Base-by-base conservation (phyloP, 2,329 filamentous ascomycete genomes). In the Verticillium dahliae region DNA sequence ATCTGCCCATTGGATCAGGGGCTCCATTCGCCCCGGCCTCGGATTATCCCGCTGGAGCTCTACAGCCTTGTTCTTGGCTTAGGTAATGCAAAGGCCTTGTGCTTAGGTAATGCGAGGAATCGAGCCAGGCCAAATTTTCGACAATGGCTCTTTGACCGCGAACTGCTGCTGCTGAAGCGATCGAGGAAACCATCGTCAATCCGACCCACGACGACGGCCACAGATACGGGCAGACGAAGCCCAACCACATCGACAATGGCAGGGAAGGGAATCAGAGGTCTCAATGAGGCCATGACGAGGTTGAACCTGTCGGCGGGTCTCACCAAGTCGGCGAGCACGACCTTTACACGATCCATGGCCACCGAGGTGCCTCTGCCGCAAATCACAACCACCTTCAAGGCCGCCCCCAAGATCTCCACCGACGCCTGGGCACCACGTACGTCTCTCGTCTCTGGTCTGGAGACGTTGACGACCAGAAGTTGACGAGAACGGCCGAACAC, bases 341-440 rank as follows among this genome's bases (percentile, higher is more conserved):
- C 54, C 62, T 79, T 83, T 61, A 74, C 78, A 58, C 78, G 84
- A 62, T 79, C 82, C 66, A 84, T 86, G 79, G 84, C 85, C 41
- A 85, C 85, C 59, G 80, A 82, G 62, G 72, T 77, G 10, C 70
- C 78, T 6, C 69, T 77, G 33, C 72, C 76, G 4, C 67, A 68
- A 27, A 73, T 74, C 54, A 78, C 76, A 62, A 71, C 69, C 59
- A 74, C 74, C 14, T 70, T 71, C 38, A 72, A 67, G 60, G 63
- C 66, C 64, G 76, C 72, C 68, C 63, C 58, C 58, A 59, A 59
- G 45, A 77, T 75, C 59, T 70, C 70, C 65, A 71, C 67, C 67
- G 71, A 77, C 37, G 69, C 74, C 10, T 83, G 77, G 75, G 75
- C 78, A 66, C 80, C 81, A 67, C 70, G 81, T 83, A 73, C 56